These are phyloP conservation scores for Talaromyces atroroseus DNA, from an alignment of 2,329 filamentous ascomycete genomes.

Conservation along the genomic window DNA sequence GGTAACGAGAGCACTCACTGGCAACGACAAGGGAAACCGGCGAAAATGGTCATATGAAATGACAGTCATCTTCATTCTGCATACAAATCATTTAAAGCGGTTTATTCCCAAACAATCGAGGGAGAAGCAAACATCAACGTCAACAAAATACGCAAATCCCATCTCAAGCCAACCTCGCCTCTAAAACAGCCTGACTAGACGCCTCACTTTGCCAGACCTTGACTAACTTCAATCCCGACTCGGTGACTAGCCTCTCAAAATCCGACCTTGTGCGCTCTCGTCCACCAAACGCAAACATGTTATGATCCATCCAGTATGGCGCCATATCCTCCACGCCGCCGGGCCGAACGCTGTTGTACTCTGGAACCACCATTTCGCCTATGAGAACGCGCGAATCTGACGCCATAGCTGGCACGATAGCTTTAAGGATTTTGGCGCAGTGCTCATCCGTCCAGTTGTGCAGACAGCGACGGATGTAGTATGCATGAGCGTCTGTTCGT, in stretches of 20 bases:
- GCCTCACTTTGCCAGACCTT: slow-evolving; percentile 20
- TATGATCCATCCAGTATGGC: slow-evolving; percentile 25
- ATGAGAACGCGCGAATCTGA: slow-evolving; percentile 37
- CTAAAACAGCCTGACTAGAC: slow-evolving; percentile 15
- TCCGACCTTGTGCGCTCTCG: slow-evolving; percentile 25
- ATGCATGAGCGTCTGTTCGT: slow-evolving; percentile 13
- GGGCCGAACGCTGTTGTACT: slow-evolving; percentile 14
- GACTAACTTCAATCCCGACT: slow-evolving; percentile 21
- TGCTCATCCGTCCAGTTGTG: slow-evolving; percentile 24
- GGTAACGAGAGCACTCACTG: neutral
- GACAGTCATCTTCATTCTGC: neutral
- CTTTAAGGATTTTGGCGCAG: slow-evolving; percentile 18
- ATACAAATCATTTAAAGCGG: too few relatives aligned
- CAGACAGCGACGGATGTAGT: slow-evolving; percentile 23
- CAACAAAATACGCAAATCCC: neutral
- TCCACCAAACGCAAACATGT: slow-evolving; percentile 28
- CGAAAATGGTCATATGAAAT: neutral
- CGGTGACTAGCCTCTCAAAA: slow-evolving; percentile 18
- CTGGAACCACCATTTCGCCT: slow-evolving; percentile 40
- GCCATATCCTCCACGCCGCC: slow-evolving; percentile 22
- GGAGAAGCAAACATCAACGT: too few relatives aligned
- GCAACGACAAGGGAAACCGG: neutral
- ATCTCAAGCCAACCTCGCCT: slow-evolving; percentile 9
- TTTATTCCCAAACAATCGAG: neutral
- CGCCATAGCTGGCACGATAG: slow-evolving; percentile 29